phyloP scores from a whole-genome alignment of 2,329 filamentous ascomycete species.

The Calonectria montana region DNA sequence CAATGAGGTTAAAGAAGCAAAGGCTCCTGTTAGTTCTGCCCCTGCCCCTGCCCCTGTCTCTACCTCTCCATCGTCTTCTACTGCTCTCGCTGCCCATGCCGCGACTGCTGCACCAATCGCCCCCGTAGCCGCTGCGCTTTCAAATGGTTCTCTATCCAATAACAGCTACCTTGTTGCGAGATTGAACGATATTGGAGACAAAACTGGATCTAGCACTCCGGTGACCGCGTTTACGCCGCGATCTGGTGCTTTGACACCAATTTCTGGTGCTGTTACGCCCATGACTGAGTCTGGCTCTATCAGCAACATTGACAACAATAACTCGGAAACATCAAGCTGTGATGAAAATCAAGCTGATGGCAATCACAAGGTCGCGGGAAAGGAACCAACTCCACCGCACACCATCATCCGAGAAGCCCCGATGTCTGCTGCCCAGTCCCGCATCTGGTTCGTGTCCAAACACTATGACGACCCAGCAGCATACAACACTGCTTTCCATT shows the following conservation, averaged over 20 bases:
- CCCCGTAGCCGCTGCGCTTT: not conserved
- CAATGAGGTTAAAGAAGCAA: not conserved
- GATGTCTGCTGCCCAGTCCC: constrained; percentile 20
- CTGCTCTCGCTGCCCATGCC: not conserved
- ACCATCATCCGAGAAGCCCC: not conserved
- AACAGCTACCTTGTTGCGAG: not conserved
- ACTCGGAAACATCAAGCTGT: not conserved
- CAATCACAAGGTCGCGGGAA: not conserved
- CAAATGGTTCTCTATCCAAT: not conserved
- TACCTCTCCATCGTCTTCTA: not conserved
- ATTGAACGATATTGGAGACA: not conserved
- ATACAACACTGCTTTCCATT: constrained; percentile 24
- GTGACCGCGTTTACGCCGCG: not conserved
- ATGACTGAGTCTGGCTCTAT: not conserved
- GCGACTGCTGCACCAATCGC: not conserved
- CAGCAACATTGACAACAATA: not conserved
- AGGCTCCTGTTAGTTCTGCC: not conserved
- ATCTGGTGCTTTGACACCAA: not conserved
- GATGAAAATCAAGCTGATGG: not conserved
- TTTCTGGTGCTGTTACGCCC: too few relatives aligned
- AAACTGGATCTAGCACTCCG: not conserved
- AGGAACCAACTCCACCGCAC: not conserved
- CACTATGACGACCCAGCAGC: constrained; percentile 16
- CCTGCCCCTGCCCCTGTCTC: not conserved
- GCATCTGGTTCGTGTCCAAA: constrained; percentile 24